Evolutionary conservation across 2,329 filamentous ascomycete species (phyloP).

Genomic region (Aureobasidium musti): DNA sequence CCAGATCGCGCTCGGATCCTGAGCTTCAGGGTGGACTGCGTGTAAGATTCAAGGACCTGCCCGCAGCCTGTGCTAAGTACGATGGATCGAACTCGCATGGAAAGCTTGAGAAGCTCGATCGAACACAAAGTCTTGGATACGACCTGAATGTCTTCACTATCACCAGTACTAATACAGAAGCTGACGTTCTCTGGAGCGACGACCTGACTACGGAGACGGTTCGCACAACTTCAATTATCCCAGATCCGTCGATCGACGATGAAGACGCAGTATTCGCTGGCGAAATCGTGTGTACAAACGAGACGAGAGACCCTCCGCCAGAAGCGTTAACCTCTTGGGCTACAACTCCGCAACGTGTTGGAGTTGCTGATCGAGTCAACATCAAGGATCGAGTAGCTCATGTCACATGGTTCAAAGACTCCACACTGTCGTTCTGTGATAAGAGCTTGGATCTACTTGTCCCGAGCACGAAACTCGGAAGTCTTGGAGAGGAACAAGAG

Average conservation of each 20-base stretch:
- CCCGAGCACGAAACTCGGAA: constrained; percentile 49
- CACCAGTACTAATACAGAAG: constrained; percentile 52
- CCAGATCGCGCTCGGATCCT: constrained; percentile 35
- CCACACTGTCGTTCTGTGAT: constrained; percentile 31
- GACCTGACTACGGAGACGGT: constrained; percentile 51
- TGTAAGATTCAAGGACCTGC: constrained; percentile 59
- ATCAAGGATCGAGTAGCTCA: constrained; percentile 58
- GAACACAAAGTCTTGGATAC: constrained; percentile 55
- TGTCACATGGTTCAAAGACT: constrained; percentile 53
- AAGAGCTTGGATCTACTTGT: constrained; percentile 41
- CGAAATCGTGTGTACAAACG: constrained; percentile 55
- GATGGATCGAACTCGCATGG: constrained; percentile 45
- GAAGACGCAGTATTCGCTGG: constrained; percentile 60
- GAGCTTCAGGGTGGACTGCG: constrained; percentile 38
- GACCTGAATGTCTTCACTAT: constrained; percentile 61
- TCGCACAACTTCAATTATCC: constrained; percentile 50
- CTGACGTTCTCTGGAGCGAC: constrained; percentile 62
- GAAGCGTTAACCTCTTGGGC: constrained; percentile 35
- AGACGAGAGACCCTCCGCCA: constrained; percentile 34
- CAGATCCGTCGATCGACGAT: constrained; percentile 55
- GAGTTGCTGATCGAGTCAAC: constrained; percentile 60
- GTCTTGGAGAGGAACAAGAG: constrained; percentile 47
- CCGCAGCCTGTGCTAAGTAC: constrained; percentile 56
- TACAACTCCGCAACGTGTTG: constrained; percentile 52
- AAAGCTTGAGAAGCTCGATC: constrained; percentile 49